Conservation (phyloP, 2,329 filamentous ascomycete genomes). For the Aschersonia sp. region DNA sequence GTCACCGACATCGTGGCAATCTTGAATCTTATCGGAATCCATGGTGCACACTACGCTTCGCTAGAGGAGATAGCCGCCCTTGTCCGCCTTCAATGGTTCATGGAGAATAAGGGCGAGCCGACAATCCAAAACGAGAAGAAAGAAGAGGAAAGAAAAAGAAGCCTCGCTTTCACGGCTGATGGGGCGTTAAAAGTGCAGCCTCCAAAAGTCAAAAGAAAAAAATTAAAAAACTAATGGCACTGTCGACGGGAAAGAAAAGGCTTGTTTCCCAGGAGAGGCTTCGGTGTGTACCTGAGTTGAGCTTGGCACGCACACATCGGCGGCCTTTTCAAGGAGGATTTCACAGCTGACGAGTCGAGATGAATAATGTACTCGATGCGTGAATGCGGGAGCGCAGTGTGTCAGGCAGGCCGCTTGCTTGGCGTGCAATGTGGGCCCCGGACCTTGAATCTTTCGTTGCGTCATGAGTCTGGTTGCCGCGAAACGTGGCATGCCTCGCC, state of each 20-base stretch:
- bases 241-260: too few species aligned
- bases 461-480: background rate
- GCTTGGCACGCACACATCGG: too few species aligned
- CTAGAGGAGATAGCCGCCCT: too few species aligned
- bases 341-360: background rate
- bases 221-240: too few species aligned
- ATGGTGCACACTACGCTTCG: background rate
- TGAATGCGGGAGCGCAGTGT: background rate
- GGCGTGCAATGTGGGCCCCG: background rate
- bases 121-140: too few species aligned
- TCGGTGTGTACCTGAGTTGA: too few species aligned
- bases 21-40: background rate
- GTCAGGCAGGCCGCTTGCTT: background rate
- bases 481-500: too few species aligned
- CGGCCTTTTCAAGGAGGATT: background rate
- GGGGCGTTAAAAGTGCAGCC: too few species aligned
- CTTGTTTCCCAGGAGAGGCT: too few species aligned
- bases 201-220: too few species aligned
- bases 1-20: background rate
- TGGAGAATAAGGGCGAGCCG: background rate
- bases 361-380: background rate
- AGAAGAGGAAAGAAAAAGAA: too few species aligned
- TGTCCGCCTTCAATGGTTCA: background rate
- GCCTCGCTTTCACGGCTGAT: too few species aligned
- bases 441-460: background rate